Evolutionary conservation across 2,329 filamentous ascomycete species (phyloP).

Genomic region (Macroventuria anomochaeta): DNA sequence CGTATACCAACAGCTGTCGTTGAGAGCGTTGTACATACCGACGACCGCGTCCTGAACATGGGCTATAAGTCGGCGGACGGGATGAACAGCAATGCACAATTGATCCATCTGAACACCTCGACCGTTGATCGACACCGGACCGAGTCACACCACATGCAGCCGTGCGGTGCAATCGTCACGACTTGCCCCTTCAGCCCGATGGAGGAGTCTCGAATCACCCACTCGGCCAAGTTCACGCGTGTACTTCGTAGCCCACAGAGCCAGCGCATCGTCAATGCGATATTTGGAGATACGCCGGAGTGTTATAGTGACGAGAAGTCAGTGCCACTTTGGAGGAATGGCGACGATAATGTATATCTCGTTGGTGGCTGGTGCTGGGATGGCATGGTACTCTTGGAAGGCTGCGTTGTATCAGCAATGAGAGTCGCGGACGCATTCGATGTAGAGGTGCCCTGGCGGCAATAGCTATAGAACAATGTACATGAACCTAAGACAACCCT

Average conservation of each 20-base stretch:
- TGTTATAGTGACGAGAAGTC: slow-evolving; percentile 25
- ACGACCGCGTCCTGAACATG: slow-evolving; percentile 28
- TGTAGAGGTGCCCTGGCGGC: slow-evolving; percentile 50
- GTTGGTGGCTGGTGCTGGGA: slow-evolving; percentile 70
- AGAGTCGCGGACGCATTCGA: slow-evolving; percentile 61
- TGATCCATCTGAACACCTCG: slow-evolving; percentile 46
- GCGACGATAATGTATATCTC: slow-evolving; percentile 61
- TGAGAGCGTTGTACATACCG: slow-evolving; percentile 57
- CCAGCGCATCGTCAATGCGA: slow-evolving; percentile 55
- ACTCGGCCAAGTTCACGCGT: slow-evolving; percentile 58
- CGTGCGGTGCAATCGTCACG: slow-evolving; percentile 60
- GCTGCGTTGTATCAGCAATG: slow-evolving; percentile 66
- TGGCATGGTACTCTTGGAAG: slow-evolving; percentile 68
- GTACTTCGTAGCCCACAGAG: slow-evolving; percentile 60
- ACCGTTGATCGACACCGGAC: slow-evolving; percentile 46
- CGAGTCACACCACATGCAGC: slow-evolving; percentile 61
- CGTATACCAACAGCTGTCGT: slow-evolving; percentile 59
- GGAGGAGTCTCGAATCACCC: slow-evolving; percentile 52
- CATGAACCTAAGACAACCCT: too few relatives aligned
- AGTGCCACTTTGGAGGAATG: slow-evolving; percentile 57
- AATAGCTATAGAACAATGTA: too few relatives aligned
- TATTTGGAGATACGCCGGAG: slow-evolving; percentile 46
- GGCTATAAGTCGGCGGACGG: background rate
- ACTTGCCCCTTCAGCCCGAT: slow-evolving; percentile 57
- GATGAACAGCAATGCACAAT: slow-evolving; percentile 23